Evolutionary conservation across 2,329 filamentous ascomycete genomes (phyloP).

Genomic region (Trichoderma gracile): DNA sequence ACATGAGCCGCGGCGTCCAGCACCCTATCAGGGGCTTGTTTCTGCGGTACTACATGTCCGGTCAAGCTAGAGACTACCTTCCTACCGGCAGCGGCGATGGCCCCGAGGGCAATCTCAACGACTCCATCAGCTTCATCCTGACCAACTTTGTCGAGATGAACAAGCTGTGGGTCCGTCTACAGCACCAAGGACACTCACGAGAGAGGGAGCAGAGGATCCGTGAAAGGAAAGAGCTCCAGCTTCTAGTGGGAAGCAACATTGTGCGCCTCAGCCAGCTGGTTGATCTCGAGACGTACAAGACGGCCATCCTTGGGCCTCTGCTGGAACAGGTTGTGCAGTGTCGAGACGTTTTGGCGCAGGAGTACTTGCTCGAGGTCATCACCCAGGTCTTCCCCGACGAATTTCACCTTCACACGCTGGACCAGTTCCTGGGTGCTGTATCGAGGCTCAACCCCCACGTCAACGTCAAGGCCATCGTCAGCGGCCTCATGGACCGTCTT

Average conservation of each 20-base stretch:
- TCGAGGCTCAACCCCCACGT: conserved; percentile 93
- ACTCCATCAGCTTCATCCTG: conserved; percentile 96
- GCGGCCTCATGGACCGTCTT: conserved; percentile 93
- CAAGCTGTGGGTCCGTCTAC: conserved; percentile 96
- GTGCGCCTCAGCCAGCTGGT: conserved; percentile 94
- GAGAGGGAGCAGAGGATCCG: conserved; percentile 92
- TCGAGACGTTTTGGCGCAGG: conserved; percentile 92
- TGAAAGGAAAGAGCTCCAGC: conserved; percentile 90
- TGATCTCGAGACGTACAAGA: conserved; percentile 91
- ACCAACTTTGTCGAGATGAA: conserved; percentile 99
- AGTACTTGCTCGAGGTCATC: conserved; percentile 96
- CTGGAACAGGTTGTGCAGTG: conserved; percentile 98
- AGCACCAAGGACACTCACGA: conserved; percentile 95
- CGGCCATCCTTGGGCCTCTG: conserved; percentile 81
- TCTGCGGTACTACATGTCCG: conserved; percentile 91
- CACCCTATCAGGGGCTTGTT: conserved; percentile 95
- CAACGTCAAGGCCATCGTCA: conserved; percentile 96
- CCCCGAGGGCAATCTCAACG: conserved; percentile 91
- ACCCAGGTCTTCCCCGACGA: conserved; percentile 99
- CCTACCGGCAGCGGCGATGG: conserved; percentile 82
- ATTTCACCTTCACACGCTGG: conserved; percentile 94
- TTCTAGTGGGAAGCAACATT: conserved; percentile 94
- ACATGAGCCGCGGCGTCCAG: conserved; percentile 97
- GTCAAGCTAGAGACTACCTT: conserved; percentile 87
- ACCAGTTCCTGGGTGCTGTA: conserved; percentile 91